Percentiles rank a stretch among this genome's conserved stretches.
Evolutionary conservation across 2,329 filamentous ascomycete genomes (phyloP).

Genomic region (Colletotrichum spinosum): DNA sequence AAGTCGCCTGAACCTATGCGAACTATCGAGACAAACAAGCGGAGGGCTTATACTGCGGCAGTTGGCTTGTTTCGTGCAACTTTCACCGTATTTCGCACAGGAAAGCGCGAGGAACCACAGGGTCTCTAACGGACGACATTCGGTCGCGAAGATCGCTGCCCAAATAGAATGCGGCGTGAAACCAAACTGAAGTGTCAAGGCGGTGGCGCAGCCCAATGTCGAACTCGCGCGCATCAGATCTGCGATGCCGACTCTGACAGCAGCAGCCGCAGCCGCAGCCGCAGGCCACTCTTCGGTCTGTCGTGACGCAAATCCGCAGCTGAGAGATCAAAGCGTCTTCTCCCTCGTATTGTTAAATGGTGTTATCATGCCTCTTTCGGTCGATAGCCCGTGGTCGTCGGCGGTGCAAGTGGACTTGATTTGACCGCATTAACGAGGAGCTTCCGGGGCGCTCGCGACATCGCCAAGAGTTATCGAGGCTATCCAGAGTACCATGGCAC

Average conservation of each 20-base stretch:
- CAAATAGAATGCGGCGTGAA: conserved; percentile 20
- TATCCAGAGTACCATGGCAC: conserved; percentile 11
- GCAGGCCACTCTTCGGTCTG: background rate
- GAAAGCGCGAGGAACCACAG: background rate
- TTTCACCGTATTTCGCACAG: background rate
- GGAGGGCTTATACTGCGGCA: too few relatives aligned
- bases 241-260: conserved; percentile 25
- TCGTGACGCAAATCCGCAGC: conserved; percentile 14
- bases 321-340: background rate
- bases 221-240: conserved; percentile 27
- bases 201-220: conserved; percentile 31
- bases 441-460: conserved; percentile 14
- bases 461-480: conserved; percentile 22
- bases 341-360: background rate
- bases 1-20: conserved; percentile 17
- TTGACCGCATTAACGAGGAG: conserved; percentile 1
- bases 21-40: too few relatives aligned
- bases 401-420: background rate
- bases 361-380: conserved; percentile 5
- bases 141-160: conserved; percentile 20
- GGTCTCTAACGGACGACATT: background rate
- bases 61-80: conserved; percentile 11
- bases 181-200: conserved; percentile 28
- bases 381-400: background rate
- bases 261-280: background rate